These are phyloP conservation scores for Plasmodium sp. DNA, from an alignment of 169 alveolate species.

Conservation along the genomic window DNA sequence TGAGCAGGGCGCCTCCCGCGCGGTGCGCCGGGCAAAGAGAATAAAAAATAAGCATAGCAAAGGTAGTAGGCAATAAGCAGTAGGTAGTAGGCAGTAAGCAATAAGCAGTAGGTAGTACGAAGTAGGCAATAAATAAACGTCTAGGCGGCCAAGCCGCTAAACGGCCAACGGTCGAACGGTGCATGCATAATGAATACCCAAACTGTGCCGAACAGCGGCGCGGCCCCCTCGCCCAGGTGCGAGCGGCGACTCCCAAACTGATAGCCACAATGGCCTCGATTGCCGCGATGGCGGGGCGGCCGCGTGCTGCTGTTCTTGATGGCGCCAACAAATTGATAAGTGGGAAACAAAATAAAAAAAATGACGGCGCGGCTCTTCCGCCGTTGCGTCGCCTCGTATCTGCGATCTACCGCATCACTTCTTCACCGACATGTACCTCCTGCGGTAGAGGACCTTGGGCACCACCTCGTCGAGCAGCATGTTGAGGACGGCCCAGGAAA, in stretches of 20 bases:
- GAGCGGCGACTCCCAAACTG: neutral
- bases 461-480: constrained; percentile 88
- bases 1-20: neutral
- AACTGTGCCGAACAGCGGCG: neutral
- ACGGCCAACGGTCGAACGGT: neutral
- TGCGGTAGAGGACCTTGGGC: constrained; percentile 89
- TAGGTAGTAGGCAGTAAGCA: too few species aligned
- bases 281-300: neutral
- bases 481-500: constrained; percentile 88
- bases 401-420: neutral
- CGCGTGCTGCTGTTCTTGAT: neutral
- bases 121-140: neutral
- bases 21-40: neutral
- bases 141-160: neutral
- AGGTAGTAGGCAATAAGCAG: neutral
- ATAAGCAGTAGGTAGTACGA: neutral
- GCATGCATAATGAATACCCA: neutral
- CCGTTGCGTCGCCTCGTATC: neutral
- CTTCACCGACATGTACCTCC: constrained; percentile 47
- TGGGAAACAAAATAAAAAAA: neutral
- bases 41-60: neutral
- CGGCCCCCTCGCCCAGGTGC: neutral
- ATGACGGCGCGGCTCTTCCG: neutral
- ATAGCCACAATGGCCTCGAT: neutral
- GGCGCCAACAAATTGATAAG: neutral